Evolutionary conservation across 495 filamentous ascomycete genomes (phyloP), one percentile per base, ranked within the genome.

Genomic region (Aspergillus coremiiformis): DNA sequence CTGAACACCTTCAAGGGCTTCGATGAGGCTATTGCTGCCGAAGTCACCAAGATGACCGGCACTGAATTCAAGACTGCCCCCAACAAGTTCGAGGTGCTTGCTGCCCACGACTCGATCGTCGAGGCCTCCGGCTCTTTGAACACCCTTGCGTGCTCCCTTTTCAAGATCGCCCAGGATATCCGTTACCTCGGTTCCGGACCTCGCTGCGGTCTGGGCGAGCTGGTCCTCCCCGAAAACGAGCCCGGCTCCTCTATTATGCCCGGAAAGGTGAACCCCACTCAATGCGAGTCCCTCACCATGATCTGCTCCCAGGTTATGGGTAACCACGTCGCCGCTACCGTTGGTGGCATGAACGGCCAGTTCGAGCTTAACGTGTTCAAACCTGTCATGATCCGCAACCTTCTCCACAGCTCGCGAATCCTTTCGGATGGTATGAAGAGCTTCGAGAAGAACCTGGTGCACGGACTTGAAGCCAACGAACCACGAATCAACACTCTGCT

Each of bases 351-450:
- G 78, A 94, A 92, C 74, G 93, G 93, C 51, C 94, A 98, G 74
- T 98, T 98, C 62, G 93, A 98, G 69, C 82, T 98, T 59, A 98
- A 98, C 70, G 93, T 98, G 41, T 98, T 96, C 82, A 98, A 98
- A 80, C 93, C 93, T 27, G 78, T 96, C 39, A 77, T 98, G 62
- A 97, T 98, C 74, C 78, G 85, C 65, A 97, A 97, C 75, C 74
- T 96, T 54, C 79, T 98, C 26, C 93, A 97, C 78, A 93, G 88
- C 71, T 73, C 85, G 44, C 80, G 91, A 47, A 80, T 98, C 45
- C 74, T 98, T 27, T 78, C 87, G 43, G 93, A 98, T 63, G 89
- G 87, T 56, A 97, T 97, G 92, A 78, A 77, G 63, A 90, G 85
- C 64, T 97, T 98, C 69, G 87, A 95, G 77, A 83, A 86, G 75